phyloP scores from a whole-genome alignment of 139 green algal species.

The Coelastrella sp. region DNA sequence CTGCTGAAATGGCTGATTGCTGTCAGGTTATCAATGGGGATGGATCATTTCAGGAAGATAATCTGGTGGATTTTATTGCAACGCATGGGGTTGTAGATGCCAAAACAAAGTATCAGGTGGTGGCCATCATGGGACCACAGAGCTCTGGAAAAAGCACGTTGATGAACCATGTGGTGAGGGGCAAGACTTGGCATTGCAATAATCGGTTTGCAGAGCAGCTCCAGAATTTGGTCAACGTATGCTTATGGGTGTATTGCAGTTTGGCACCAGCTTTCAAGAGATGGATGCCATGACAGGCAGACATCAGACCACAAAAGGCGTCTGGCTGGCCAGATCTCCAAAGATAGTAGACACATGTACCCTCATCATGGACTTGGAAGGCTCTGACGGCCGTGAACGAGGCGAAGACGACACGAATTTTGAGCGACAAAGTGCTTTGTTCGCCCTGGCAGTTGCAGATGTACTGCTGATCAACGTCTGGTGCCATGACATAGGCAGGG shows the following conservation, averaged over 20 bases:
- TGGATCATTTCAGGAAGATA: conserved; percentile 64
- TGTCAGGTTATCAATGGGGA: conserved; percentile 76
- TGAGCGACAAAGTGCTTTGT: conserved; percentile 96
- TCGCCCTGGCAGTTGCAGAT: conserved; percentile 95
- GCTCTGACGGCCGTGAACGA: conserved; percentile 86
- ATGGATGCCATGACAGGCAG: conserved; percentile 95
- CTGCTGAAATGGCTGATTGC: conserved; percentile 6
- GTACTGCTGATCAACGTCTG: conserved; percentile 98
- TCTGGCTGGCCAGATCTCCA: conserved; percentile 84
- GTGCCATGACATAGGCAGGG: conserved; percentile 98
- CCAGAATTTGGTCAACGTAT: not conserved
- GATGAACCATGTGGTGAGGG: conserved; percentile 87
- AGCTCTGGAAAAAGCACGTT: conserved; percentile 94
- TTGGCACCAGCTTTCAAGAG: conserved; percentile 93
- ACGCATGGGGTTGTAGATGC: conserved; percentile 49
- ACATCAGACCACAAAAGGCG: conserved; percentile 91
- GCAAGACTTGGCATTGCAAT: not conserved
- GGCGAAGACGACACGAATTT: conserved; percentile 99
- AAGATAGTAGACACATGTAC: conserved; percentile 77
- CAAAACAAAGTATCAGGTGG: conserved; percentile 83
- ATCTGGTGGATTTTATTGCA: conserved; percentile 61
- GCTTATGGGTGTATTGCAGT: conserved; percentile 65
- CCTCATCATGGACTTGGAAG: conserved; percentile 97
- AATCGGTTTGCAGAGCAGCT: not conserved
- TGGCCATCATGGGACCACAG: conserved; percentile 99